These are phyloP conservation scores for Saccharomycopsis malanga DNA, from an alignment of 805 yeast genomes.

Conservation along the genomic window DNA sequence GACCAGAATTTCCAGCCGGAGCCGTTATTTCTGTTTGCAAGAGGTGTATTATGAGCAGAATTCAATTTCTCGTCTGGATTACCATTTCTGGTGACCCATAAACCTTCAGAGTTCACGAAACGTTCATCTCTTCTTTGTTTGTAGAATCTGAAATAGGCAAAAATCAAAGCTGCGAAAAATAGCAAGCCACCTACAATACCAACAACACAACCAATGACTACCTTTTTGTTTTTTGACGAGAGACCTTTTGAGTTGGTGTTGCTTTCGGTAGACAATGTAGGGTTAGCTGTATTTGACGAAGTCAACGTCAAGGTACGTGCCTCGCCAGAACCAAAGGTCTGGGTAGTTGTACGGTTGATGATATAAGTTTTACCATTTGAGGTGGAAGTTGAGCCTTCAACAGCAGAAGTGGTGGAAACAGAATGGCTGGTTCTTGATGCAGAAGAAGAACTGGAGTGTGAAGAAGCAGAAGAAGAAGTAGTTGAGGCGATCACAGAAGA, in stretches of 20 bases:
- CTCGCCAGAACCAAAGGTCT: slow-evolving; percentile 27
- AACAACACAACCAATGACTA: slow-evolving; percentile 62
- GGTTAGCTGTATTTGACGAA: slow-evolving; percentile 25
- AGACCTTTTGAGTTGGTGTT: slow-evolving; percentile 33
- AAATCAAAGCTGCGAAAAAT: slow-evolving; percentile 34
- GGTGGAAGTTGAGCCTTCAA: neutral
- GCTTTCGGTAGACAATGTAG: slow-evolving; percentile 22
- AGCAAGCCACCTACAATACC: slow-evolving; percentile 64
- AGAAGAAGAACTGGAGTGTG: neutral
- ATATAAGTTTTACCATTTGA: slow-evolving; percentile 25
- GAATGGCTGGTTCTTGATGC: neutral
- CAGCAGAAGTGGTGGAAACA: neutral
- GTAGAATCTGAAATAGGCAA: slow-evolving; percentile 20
- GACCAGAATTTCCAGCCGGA: slow-evolving; percentile 10
- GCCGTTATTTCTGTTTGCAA: neutral
- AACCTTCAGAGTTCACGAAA: slow-evolving; percentile 22
- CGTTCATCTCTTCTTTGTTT: slow-evolving; percentile 16
- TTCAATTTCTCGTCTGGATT: slow-evolving; percentile 21
- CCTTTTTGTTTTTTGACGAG: slow-evolving; percentile 41
- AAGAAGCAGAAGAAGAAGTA: slow-evolving; percentile 1
- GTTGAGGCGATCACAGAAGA: slow-evolving; percentile 13
- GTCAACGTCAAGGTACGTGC: slow-evolving; percentile 28
- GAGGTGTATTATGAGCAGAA: neutral
- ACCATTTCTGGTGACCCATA: slow-evolving; percentile 22
- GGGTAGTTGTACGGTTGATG: slow-evolving; percentile 30